phyloP scores from a whole-genome alignment of 1,284 basidiomycete genomes.

The Sporisorium sorghi region DNA sequence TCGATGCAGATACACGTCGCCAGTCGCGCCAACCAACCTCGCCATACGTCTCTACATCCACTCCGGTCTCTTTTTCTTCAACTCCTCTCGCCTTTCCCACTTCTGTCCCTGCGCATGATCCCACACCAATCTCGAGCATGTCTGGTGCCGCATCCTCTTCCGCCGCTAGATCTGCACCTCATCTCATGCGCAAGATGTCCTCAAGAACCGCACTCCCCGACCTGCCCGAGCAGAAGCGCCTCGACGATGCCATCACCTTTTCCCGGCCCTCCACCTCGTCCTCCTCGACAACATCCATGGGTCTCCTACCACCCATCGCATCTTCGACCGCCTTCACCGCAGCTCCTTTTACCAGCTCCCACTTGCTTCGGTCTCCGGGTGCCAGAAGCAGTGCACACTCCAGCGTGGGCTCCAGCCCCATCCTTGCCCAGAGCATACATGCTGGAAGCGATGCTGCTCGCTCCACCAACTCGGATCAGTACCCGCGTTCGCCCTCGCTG shows the following conservation, averaged over 20 bases:
- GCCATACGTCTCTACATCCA: slow-evolving; percentile 13
- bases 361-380: slow-evolving; percentile 6
- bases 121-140: slow-evolving; percentile 5
- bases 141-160: neutral
- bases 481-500: slow-evolving; percentile 31
- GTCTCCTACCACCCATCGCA: slow-evolving; percentile 23
- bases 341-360: neutral
- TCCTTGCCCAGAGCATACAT: slow-evolving; percentile 14
- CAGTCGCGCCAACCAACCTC: neutral
- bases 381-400: slow-evolving; percentile 14
- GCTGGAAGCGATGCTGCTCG: slow-evolving; percentile 2
- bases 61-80: slow-evolving; percentile 12
- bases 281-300: slow-evolving; percentile 5
- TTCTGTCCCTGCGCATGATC: slow-evolving; percentile 7
- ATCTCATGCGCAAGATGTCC: slow-evolving; percentile 19
- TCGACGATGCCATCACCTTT: slow-evolving; percentile 15
- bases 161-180: slow-evolving; percentile 10
- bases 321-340: slow-evolving; percentile 20
- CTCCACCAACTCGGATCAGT: slow-evolving; percentile 20
- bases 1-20: neutral
- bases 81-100: slow-evolving; percentile 16
- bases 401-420: slow-evolving; percentile 28
- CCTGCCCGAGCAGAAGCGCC: slow-evolving; percentile 32
- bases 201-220: slow-evolving; percentile 29
- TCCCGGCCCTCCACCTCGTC: slow-evolving; percentile 27